Evolutionary conservation across 805 yeast species (phyloP), one percentile per base, ranked within the genome.

Genomic region (Candida lessepsii): DNA sequence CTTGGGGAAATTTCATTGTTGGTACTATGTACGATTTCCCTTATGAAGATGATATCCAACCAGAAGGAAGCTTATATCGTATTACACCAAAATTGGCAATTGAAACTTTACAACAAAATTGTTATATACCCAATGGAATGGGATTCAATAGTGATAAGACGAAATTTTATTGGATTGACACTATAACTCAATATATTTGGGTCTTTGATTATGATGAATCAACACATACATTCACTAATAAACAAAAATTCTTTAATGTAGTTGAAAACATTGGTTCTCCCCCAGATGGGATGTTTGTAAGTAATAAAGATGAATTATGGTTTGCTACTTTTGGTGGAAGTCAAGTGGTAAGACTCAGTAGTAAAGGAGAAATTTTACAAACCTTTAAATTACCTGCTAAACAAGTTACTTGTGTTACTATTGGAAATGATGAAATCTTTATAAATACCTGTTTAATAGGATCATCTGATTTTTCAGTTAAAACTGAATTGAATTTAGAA

Each of bases 271-370:
- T 48, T 29, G 29, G 41, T 28, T 24, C 15, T 8, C 16, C 21
- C 9, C 96, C 96, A 0, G 97, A 89, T 58, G 97, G 97, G 15
- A 71, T 84, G 48, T 67, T 81, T 18, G 61, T 84, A 47, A 78
- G 84, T 29, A 60, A 60, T 2, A 59, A 68, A 24, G 81, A 78
- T 7, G 68, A 75, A 38, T 54, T 89, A 28, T 84, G 75, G 61
- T 67, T 80, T 4, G 85, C 95, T 1, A 76, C 85, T 9, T 88
- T 83, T 77, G 72, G 80, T 19, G 72, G 83, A 1, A 57, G 66
- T 29, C 56, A 74, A 16, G 79, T 88, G 8, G 70, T 81, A 33
- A 77, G 80, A 50, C 70, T 76, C 45, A 63, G 76, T 29, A 36
- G 63, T 2, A 41, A 58, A 1, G 89, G 88, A 2, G 55, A 70